These are phyloP conservation scores for Botryotinia convoluta DNA, from an alignment of 2,329 filamentous ascomycete genomes.

Conservation along the genomic window DNA sequence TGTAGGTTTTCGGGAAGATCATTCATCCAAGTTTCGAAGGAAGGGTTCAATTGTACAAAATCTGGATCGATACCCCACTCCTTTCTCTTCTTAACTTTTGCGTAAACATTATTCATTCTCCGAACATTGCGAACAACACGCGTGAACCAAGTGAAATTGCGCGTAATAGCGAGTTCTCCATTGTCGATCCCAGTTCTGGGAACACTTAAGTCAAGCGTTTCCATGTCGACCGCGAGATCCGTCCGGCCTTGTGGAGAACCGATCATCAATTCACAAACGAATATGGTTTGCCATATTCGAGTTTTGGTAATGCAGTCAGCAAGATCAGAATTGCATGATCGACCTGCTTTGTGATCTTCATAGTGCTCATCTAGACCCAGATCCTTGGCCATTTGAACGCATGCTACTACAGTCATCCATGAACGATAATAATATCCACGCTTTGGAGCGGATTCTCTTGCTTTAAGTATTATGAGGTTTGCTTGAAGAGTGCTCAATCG, in stretches of 20 bases:
- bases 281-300: conserved; percentile 84
- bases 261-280: conserved; percentile 87
- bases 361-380: conserved; percentile 85
- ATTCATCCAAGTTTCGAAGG: conserved; percentile 71
- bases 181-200: conserved; percentile 67
- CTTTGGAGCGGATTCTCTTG: conserved; percentile 86
- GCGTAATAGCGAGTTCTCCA: conserved; percentile 71
- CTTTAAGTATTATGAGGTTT: conserved; percentile 82
- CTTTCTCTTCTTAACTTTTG: conserved; percentile 68
- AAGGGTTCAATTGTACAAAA: conserved; percentile 74
- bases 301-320: conserved; percentile 82
- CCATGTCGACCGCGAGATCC: conserved; percentile 72
- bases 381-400: conserved; percentile 90
- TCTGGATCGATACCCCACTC: conserved; percentile 87
- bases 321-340: conserved; percentile 63
- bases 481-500: conserved; percentile 90
- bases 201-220: conserved; percentile 72
- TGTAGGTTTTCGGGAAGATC: conserved; percentile 77
- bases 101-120: conserved; percentile 72
- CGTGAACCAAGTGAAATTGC: conserved; percentile 80
- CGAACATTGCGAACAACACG: conserved; percentile 76
- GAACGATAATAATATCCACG: conserved; percentile 95
- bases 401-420: conserved; percentile 93
- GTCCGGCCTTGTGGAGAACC: conserved; percentile 86
- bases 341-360: conserved; percentile 71